Percentiles rank a stretch among this genome's conserved stretches.
Evolutionary conservation across 2,329 filamentous ascomycete genomes (phyloP).

Genomic region (Tolypocladium tropicale): DNA sequence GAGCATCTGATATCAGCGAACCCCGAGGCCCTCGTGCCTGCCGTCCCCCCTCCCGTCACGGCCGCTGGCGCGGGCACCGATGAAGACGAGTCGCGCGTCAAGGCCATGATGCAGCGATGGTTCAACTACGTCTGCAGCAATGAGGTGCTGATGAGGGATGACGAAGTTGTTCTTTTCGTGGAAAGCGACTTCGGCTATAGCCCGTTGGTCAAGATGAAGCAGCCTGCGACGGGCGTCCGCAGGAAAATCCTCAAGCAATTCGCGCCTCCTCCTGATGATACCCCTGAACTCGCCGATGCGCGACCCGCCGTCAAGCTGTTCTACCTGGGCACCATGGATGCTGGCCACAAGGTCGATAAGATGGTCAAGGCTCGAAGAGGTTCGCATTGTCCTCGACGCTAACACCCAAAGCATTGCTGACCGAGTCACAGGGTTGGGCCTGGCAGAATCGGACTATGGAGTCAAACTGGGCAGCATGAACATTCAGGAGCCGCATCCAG

Average conservation of each 20-base stretch:
- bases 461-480: constrained; percentile 81
- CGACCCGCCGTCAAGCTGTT: constrained; percentile 90
- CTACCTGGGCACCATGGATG: constrained; percentile 90
- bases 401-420: constrained; percentile 4
- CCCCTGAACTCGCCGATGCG: constrained; percentile 83
- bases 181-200: constrained; percentile 98
- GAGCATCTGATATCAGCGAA: constrained; percentile 97
- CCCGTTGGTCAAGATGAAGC: constrained; percentile 88
- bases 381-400: constrained; percentile 27
- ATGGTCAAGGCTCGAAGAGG: constrained; percentile 87
- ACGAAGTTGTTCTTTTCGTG: constrained; percentile 97
- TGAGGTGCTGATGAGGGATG: constrained; percentile 85
- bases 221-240: constrained; percentile 90
- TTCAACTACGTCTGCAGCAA: constrained; percentile 88
- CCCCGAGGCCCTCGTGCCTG: constrained; percentile 86
- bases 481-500: constrained; percentile 81
- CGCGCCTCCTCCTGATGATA: constrained; percentile 92
- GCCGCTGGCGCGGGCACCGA: constrained; percentile 92
- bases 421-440: constrained; percentile 61
- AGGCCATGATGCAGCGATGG: constrained; percentile 86
- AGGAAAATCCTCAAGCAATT: constrained; percentile 97
- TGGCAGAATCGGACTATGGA: constrained; percentile 87
- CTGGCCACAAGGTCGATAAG: constrained; percentile 92
- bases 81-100: constrained; percentile 85
- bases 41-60: constrained; percentile 88